These are phyloP conservation scores for Coemansia sp. DNA, from an alignment of 192 early-diverging fungal species.

Conservation along the genomic window DNA sequence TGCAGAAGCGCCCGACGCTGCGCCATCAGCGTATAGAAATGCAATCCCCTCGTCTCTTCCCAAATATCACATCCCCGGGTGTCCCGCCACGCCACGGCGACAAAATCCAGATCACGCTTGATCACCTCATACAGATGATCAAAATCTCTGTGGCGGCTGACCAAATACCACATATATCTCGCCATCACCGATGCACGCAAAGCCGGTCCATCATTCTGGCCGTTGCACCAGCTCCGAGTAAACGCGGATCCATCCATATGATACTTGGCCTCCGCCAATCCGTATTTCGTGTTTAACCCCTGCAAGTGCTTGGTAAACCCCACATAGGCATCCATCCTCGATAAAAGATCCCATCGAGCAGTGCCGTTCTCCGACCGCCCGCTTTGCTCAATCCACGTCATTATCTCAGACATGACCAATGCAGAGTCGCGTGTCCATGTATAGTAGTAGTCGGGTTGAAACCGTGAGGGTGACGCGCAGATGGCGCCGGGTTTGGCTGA, in stretches of 20 bases:
- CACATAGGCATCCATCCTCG: conserved; percentile 25
- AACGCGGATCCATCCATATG: conserved; percentile 60
- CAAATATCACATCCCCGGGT: conserved; percentile 66
- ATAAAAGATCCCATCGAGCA: neutral
- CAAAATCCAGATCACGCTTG: conserved; percentile 63
- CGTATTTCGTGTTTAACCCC: conserved; percentile 7
- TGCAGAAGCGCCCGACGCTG: conserved; percentile 60
- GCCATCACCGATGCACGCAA: conserved; percentile 44
- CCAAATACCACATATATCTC: conserved; percentile 10
- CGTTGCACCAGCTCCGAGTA: conserved; percentile 59
- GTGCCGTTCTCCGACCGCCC: neutral
- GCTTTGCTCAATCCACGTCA: conserved; percentile 22
- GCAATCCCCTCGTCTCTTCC: conserved; percentile 72
- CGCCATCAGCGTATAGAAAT: conserved; percentile 70
- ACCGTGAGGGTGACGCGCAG: conserved; percentile 49
- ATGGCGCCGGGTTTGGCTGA: conserved; percentile 39
- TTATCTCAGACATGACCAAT: conserved; percentile 57
- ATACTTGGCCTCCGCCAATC: conserved; percentile 68
- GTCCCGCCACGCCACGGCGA: conserved; percentile 53
- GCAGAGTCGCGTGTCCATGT: conserved; percentile 71
- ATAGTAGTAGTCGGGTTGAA: conserved; percentile 71
- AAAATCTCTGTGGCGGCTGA: neutral
- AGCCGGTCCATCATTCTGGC: conserved; percentile 70
- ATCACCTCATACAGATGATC: conserved; percentile 48
- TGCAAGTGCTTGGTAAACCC: conserved; percentile 38